Base-by-base conservation (phyloP, 2,329 filamentous ascomycete genomes). In the Aspergillus piperis region DNA sequence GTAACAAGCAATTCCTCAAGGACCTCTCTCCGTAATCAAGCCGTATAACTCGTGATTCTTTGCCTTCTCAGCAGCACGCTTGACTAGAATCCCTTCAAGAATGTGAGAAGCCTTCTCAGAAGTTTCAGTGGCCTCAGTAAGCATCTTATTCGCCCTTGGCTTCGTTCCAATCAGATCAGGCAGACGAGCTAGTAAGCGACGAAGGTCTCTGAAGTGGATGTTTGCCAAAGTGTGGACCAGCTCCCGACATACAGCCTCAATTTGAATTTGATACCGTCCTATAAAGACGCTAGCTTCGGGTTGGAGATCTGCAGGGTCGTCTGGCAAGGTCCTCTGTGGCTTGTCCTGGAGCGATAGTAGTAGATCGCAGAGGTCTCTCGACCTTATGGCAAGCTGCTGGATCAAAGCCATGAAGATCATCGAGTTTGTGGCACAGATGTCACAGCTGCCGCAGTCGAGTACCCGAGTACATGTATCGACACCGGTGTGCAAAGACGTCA, bases 381-480 rank as follows among this genome's bases (percentile, higher is more conserved):
- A 41, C 15, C 39, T 27, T 17, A 15, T 55, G 11, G 38, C 36
- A 42, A 55, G 53, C 38, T 47, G 53, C n/a, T 55, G 53, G 17
- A 47, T 27, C 2, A 55, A 13, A 21, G 53, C 32, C 36, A 55
- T 23, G 3, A 55, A 4, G 13, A 55, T 27, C 23, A 55, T 55
- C 7, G 53, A 42, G 39, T 55, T 55, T 11, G 23, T 47, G 27
- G 38, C 30, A 25, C 53, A 55, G 25, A 55, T 23, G 8, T n/a
- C 19, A 25, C 53, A 55, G 15, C 11, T 19, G 13, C 4, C 21
- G 38, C 53, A 55, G 2, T 39, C 38, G 6, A 55, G 25, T 10
- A 55, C 53, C 3, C 41, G 38, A 19, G 44, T 55, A 25, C 53
- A 55, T 21, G 53, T 30, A 15, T 47, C 53, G 10, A 55, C 53